Evolutionary conservation across 2,329 filamentous ascomycete genomes (phyloP).

Genomic region (Pseudovirgaria hyperparasitica): DNA sequence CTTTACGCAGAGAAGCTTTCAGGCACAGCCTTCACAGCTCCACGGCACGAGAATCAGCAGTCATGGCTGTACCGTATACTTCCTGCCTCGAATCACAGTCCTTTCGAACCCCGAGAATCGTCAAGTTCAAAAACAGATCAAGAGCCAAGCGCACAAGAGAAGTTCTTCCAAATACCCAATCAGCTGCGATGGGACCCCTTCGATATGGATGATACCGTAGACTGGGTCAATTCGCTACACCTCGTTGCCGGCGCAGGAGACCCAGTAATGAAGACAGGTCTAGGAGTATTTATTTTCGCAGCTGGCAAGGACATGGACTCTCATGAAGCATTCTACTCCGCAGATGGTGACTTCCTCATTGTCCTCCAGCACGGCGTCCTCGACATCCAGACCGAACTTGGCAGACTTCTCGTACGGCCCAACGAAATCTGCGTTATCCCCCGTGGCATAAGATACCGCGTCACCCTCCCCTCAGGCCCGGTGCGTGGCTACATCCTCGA

Average conservation of each 20-base stretch:
- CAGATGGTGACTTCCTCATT: conserved; percentile 57
- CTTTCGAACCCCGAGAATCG: conserved; percentile 38
- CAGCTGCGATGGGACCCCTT: conserved; percentile 73
- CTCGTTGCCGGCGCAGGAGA: conserved; percentile 70
- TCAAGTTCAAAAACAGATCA: conserved; percentile 38
- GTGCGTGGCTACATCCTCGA: conserved; percentile 56
- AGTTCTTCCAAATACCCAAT: conserved; percentile 64
- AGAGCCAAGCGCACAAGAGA: conserved; percentile 37
- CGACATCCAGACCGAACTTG: conserved; percentile 57
- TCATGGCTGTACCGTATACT: conserved; percentile 46
- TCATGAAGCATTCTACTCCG: conserved; percentile 70
- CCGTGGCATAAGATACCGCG: conserved; percentile 50
- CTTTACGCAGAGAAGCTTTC: conserved; percentile 65
- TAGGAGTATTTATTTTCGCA: conserved; percentile 72
- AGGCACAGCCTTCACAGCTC: conserved; percentile 47
- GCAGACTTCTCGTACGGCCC: conserved; percentile 49
- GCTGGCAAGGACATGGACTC: conserved; percentile 65
- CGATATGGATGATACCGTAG: conserved; percentile 54
- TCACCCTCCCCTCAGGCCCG: conserved; percentile 47
- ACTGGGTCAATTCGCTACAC: conserved; percentile 57
- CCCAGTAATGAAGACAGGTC: conserved; percentile 61
- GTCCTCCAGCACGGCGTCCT: conserved; percentile 52
- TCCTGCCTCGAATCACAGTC: conserved; percentile 44
- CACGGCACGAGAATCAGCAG: conserved; percentile 43
- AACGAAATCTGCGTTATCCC: conserved; percentile 57